Percentiles rank a stretch among this genome's conserved stretches.
These are phyloP conservation scores for Sugiyamaella novakii DNA, from an alignment of 1,139 yeast genomes.

Conservation along the genomic window DNA sequence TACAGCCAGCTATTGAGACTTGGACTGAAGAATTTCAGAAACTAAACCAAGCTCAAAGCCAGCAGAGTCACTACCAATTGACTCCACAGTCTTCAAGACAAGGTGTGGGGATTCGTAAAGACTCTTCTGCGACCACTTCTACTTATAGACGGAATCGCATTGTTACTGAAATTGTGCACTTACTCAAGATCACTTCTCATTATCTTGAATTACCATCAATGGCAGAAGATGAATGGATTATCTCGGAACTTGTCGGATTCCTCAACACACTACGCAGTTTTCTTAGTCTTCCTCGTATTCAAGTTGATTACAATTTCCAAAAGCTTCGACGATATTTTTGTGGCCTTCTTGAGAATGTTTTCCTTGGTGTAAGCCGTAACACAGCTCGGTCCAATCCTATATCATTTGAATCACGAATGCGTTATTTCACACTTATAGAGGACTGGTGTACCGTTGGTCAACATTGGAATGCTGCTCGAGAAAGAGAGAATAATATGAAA, in stretches of 20 bases:
- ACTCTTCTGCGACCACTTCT: conserved; percentile 11
- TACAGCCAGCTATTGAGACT: conserved; percentile 60
- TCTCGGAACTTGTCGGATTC: conserved; percentile 63
- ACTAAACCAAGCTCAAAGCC: not conserved
- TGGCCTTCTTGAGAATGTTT: conserved; percentile 71
- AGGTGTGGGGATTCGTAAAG: conserved; percentile 14
- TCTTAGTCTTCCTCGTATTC: conserved; percentile 60
- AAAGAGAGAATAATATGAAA: conserved; percentile 66
- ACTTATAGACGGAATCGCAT: conserved; percentile 52
- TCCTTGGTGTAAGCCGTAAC: conserved; percentile 50
- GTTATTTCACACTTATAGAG: conserved; percentile 76
- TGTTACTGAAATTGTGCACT: conserved; percentile 77
- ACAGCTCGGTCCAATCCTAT: conserved; percentile 56
- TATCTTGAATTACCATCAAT: conserved; percentile 57
- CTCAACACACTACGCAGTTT: conserved; percentile 67
- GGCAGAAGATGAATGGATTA: conserved; percentile 68
- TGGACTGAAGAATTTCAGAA: conserved; percentile 31
- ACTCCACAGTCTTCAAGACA: conserved; percentile 1
- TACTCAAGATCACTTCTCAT: conserved; percentile 69
- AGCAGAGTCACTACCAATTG: not conserved
- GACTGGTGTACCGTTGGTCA: conserved; percentile 97
- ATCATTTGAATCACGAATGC: conserved; percentile 83
- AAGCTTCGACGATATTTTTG: conserved; percentile 78
- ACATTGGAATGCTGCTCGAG: conserved; percentile 54
- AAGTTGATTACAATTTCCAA: conserved; percentile 71